Conservation (phyloP, 108 stramenopile genomes). For the Asterionellopsis glacialis region DNA sequence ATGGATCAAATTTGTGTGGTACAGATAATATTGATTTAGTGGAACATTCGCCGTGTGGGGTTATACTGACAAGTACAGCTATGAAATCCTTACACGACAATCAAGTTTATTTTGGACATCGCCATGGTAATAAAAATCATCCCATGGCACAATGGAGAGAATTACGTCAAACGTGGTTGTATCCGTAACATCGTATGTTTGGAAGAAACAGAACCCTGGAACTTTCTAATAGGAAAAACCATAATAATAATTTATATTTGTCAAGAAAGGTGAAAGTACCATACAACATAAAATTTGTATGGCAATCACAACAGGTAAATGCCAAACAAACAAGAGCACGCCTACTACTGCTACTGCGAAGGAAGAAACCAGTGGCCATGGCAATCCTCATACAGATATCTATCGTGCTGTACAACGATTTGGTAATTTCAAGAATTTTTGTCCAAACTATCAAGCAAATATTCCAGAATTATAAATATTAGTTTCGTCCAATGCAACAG, state of each 20-base stretch:
- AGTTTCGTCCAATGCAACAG: too few species aligned
- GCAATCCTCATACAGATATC: too few species aligned
- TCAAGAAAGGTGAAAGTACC: conserved; percentile 16
- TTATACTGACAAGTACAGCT: conserved; percentile 42
- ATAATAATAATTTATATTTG: conserved; percentile 31
- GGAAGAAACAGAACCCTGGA: conserved; percentile 19
- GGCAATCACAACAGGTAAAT: conserved; percentile 37
- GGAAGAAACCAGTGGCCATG: too few species aligned
- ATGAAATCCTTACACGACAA: conserved; percentile 33
- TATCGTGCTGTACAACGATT: too few species aligned
- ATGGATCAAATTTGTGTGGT: conserved; percentile 48
- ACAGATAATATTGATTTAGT: conserved; percentile 53
- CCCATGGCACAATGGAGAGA: conserved; percentile 32
- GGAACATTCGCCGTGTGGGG: conserved; percentile 24
- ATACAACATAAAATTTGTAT: conserved; percentile 40
- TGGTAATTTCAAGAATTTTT: too few species aligned
- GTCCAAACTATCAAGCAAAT: too few species aligned
- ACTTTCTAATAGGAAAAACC: conserved; percentile 20
- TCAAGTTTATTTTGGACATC: conserved; percentile 36
- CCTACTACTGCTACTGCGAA: too few species aligned
- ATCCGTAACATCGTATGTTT: conserved; percentile 30
- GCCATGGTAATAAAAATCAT: too few species aligned
- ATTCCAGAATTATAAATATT: too few species aligned
- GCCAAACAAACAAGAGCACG: background rate
- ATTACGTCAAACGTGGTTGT: conserved; percentile 24